These are phyloP conservation scores for Lentinus polychrous DNA, from an alignment of 1,284 basidiomycete species.

Conservation along the genomic window DNA sequence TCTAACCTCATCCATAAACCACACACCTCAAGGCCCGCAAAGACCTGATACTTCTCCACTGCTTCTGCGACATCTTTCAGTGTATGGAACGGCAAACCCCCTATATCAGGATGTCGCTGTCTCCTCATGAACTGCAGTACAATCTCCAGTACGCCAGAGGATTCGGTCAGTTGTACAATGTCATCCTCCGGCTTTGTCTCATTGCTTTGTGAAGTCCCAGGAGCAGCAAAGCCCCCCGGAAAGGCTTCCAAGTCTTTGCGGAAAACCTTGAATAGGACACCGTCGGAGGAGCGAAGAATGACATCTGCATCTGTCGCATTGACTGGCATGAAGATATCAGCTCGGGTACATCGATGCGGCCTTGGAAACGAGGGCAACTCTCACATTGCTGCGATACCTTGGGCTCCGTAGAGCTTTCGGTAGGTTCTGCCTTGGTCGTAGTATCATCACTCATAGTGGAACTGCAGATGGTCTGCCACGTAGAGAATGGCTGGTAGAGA, in stretches of 20 bases:
- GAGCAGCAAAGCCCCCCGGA: constrained; percentile 13
- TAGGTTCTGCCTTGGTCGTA: too few species aligned
- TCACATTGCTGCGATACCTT: too few species aligned
- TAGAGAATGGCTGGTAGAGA: too few species aligned
- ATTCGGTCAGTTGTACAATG: constrained; percentile 19
- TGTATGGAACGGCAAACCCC: not conserved
- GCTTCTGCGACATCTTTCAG: constrained; percentile 9
- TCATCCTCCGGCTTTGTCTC: constrained; percentile 6
- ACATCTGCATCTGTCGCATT: not conserved
- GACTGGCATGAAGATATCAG: not conserved
- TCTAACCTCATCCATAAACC: constrained; percentile 10
- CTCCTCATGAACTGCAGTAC: constrained; percentile 13
- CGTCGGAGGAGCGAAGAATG: constrained; percentile 13
- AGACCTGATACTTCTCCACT: constrained; percentile 13
- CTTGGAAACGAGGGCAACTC: too few species aligned
- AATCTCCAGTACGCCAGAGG: constrained; percentile 11
- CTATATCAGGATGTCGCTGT: constrained; percentile 7
- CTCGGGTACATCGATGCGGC: too few species aligned
- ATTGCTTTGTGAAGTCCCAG: not conserved
- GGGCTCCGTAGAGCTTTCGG: too few species aligned
- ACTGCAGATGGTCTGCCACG: too few species aligned
- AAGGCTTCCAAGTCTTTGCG: constrained; percentile 12
- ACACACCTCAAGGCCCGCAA: constrained; percentile 8
- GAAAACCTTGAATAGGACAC: constrained; percentile 15
- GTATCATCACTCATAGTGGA: too few species aligned